Conservation (phyloP, 345 rosid genomes). For the Capsella bursapastoris region DNA sequence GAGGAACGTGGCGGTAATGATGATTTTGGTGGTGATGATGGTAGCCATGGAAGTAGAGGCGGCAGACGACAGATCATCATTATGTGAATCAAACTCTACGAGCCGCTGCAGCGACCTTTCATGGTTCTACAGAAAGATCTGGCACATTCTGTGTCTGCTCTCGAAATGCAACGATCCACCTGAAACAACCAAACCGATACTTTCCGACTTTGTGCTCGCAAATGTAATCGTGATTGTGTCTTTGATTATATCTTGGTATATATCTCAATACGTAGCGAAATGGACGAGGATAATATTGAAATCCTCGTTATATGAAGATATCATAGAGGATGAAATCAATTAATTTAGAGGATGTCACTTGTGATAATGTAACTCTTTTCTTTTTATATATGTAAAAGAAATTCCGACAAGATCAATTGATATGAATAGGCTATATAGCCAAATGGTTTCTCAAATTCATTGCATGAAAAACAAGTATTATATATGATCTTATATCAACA, state of each 20-base stretch:
- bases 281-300: not conserved
- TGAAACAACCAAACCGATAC: not conserved
- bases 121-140: not conserved
- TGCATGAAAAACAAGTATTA: not conserved
- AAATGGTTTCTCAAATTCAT: slow-evolving; percentile 1
- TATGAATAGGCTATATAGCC: not conserved
- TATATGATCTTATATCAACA: not conserved
- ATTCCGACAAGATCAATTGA: slow-evolving; percentile 2
- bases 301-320: not conserved
- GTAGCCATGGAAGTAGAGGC: not conserved
- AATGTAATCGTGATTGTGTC: not conserved
- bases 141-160: not conserved
- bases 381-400: slow-evolving; percentile 3
- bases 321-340: not conserved
- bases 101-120: not conserved
- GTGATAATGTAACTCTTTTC: slow-evolving; percentile 3
- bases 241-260: not conserved
- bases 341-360: not conserved
- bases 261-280: not conserved
- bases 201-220: not conserved
- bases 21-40: not conserved
- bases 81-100: not conserved
- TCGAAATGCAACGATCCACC: not conserved
- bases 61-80: not conserved
- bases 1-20: not conserved